A percentile compares a stretch with the other conserved stretches of the same genome.
Conservation (phyloP, 2,329 filamentous ascomycete species). For the Decorospora gaudefroyi region DNA sequence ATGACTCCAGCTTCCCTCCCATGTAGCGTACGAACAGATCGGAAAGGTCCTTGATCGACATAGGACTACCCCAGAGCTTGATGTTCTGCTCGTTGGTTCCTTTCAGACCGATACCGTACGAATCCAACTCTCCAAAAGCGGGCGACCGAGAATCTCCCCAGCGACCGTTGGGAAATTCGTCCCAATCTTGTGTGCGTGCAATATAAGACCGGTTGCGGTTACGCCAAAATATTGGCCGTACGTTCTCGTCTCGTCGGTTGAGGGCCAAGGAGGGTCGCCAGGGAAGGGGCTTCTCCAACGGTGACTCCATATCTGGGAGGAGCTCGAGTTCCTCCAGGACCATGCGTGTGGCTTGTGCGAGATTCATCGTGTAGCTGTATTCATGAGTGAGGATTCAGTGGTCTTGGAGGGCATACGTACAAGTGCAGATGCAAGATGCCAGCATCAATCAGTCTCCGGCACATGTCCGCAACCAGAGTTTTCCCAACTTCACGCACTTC, state of each 20-base stretch:
- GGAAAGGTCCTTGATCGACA: constrained; percentile 76
- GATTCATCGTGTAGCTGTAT: constrained; percentile 89
- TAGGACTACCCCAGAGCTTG: constrained; percentile 89
- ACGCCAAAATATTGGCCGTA: constrained; percentile 97
- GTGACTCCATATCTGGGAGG: constrained; percentile 75
- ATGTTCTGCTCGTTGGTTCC: constrained; percentile 96
- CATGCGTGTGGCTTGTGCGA: constrained; percentile 91
- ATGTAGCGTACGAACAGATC: constrained; percentile 85
- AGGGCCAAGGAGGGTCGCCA: constrained; percentile 95
- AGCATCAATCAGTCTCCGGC: constrained; percentile 77
- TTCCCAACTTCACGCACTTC: constrained; percentile 90
- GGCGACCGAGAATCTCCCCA: constrained; percentile 98
- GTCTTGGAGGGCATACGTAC: constrained; percentile 46
- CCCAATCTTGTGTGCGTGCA: constrained; percentile 95
- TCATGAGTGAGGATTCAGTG: constrained; percentile 12
- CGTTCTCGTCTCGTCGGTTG: constrained; percentile 87
- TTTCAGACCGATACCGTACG: constrained; percentile 90
- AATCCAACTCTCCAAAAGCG: constrained; percentile 92
- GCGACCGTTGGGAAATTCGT: constrained; percentile 97
- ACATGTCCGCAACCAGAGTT: constrained; percentile 85
- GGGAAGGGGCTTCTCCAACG: constrained; percentile 85
- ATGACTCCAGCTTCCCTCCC: constrained; percentile 73
- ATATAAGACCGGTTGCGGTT: constrained; percentile 97
- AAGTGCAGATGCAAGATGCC: constrained; percentile 93
- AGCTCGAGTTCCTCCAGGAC: constrained; percentile 87